Evolutionary conservation across 2,329 filamentous ascomycete species (phyloP).

Genomic region (Chaetothyriales sp.): DNA sequence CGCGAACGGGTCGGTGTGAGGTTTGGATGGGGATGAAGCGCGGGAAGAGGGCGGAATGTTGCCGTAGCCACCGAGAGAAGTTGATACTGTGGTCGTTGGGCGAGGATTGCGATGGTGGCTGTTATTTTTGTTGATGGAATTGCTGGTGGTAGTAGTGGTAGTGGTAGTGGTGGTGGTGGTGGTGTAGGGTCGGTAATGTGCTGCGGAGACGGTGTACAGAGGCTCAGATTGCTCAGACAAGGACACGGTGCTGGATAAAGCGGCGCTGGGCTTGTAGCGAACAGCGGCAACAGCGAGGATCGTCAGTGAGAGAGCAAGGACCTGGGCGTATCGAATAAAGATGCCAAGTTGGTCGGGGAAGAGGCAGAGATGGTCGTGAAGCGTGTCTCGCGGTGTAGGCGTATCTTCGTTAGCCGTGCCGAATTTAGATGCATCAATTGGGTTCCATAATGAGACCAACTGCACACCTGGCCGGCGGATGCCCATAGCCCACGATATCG

Average conservation of each 20-base stretch:
- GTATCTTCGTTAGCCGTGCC: slow-evolving; percentile 7
- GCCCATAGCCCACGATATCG: slow-evolving; percentile 91
- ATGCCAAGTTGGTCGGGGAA: slow-evolving; percentile 77
- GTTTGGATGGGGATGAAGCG: slow-evolving; percentile 33
- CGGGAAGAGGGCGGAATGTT: slow-evolving; percentile 26
- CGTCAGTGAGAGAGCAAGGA: slow-evolving; percentile 43
- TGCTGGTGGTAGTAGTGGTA: slow-evolving; percentile 2
- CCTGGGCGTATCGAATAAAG: slow-evolving; percentile 61
- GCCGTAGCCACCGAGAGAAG: slow-evolving; percentile 8
- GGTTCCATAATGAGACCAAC: slow-evolving; percentile 85
- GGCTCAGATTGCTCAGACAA: slow-evolving; percentile 8
- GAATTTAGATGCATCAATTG: slow-evolving; percentile 43
- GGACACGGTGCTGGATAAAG: slow-evolving; percentile 1
- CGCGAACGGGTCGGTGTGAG: slow-evolving; percentile 38
- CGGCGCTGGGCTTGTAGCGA: slow-evolving; percentile 6
- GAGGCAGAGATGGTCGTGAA: slow-evolving; percentile 83
- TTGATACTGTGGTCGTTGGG: slow-evolving; percentile 10
- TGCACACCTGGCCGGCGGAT: slow-evolving; percentile 76
- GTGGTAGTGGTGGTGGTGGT: slow-evolving; percentile 8
- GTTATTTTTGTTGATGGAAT: slow-evolving; percentile 5
- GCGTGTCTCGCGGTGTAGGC: slow-evolving; percentile 35
- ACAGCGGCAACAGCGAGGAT: slow-evolving; percentile 21
- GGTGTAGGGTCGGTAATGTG: slow-evolving; percentile 18
- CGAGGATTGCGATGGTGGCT: slow-evolving; percentile 9
- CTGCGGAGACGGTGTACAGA: slow-evolving; percentile 19